Evolutionary conservation across 306 rosid species (phyloP).

Genomic region (Lathyrus sativus): DNA sequence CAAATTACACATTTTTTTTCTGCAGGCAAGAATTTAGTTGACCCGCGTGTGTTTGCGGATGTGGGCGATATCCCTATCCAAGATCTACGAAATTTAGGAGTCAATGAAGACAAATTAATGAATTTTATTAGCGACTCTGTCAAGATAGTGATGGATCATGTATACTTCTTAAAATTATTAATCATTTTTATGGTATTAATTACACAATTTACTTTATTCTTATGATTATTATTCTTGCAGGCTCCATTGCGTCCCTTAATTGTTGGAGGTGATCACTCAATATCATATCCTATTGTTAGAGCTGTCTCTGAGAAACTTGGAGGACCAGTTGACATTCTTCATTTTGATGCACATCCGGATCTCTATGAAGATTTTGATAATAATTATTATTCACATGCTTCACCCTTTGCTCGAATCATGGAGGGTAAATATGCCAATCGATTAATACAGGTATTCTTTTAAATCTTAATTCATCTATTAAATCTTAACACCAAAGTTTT

Average conservation of each 20-base stretch:
- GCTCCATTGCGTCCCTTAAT: slow-evolving; percentile 80
- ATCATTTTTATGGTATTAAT: not conserved
- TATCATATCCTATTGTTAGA: slow-evolving; percentile 78
- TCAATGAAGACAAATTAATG: slow-evolving; percentile 69
- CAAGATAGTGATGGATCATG: slow-evolving; percentile 77
- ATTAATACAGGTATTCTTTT: slow-evolving; percentile 63
- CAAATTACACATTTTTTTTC: no score
- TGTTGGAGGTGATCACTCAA: slow-evolving; percentile 90
- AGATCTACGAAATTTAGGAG: slow-evolving; percentile 63
- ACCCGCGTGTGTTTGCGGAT: slow-evolving; percentile 73
- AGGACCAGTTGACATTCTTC: slow-evolving; percentile 82
- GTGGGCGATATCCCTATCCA: slow-evolving; percentile 82
- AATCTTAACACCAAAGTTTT: no score
- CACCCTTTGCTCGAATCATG: slow-evolving; percentile 93
- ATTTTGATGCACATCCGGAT: slow-evolving; percentile 94
- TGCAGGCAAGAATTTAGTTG: slow-evolving; percentile 40
- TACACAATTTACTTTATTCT: not conserved
- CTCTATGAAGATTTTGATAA: slow-evolving; percentile 73
- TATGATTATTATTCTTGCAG: slow-evolving; percentile 43
- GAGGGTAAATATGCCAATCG: slow-evolving; percentile 86
- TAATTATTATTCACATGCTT: slow-evolving; percentile 79
- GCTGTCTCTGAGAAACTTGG: slow-evolving; percentile 89
- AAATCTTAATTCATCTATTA: slow-evolving; percentile 10
- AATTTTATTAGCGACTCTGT: slow-evolving; percentile 81
- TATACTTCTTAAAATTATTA: no score